Percentiles rank a stretch among this genome's conserved stretches.
Conservation (phyloP, 2,329 filamentous ascomycete genomes). For the Dactylonectria macrodidyma region DNA sequence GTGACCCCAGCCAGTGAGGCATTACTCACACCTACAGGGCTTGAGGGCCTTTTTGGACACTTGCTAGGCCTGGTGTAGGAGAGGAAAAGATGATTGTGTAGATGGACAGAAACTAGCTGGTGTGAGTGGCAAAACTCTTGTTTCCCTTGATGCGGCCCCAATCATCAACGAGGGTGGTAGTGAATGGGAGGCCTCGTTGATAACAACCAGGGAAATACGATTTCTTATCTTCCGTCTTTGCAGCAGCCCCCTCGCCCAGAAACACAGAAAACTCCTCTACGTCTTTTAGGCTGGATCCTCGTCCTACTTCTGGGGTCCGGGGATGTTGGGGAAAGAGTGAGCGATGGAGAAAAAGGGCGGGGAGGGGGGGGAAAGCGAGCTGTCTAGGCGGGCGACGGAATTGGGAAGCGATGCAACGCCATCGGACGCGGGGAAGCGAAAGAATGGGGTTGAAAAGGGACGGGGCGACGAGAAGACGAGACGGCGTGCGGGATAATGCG, state of each 20-base stretch:
- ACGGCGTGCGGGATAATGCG: constrained; percentile 24
- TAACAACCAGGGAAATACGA: not conserved
- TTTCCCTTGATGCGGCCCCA: not conserved
- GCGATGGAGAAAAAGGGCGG: not conserved
- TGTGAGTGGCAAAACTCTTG: not conserved
- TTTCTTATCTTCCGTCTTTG: not conserved
- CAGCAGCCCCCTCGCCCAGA: not conserved
- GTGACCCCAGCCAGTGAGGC: constrained; percentile 17
- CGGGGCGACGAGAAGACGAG: not conserved
- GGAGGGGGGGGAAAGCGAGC: not conserved
- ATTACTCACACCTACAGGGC: constrained; percentile 12
- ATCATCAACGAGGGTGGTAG: not conserved
- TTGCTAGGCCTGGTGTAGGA: not conserved
- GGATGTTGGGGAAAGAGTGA: constrained; percentile 5
- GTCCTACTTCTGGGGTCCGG: constrained; percentile 21
- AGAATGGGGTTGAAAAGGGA: not conserved
- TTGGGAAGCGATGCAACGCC: constrained; percentile 28
- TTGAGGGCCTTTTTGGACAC: not conserved
- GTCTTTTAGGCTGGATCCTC: not conserved
- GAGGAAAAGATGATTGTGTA: not conserved
- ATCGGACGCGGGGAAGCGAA: constrained; percentile 26
- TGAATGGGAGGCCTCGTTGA: not conserved
- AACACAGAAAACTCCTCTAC: not conserved
- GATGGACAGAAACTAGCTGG: not conserved
- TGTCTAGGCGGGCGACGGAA: constrained; percentile 10